Evolutionary conservation across 202 grass and related monocot species (phyloP), one percentile per base, ranked within the genome.

Genomic region (Dendrocalamus latiflorus): DNA sequence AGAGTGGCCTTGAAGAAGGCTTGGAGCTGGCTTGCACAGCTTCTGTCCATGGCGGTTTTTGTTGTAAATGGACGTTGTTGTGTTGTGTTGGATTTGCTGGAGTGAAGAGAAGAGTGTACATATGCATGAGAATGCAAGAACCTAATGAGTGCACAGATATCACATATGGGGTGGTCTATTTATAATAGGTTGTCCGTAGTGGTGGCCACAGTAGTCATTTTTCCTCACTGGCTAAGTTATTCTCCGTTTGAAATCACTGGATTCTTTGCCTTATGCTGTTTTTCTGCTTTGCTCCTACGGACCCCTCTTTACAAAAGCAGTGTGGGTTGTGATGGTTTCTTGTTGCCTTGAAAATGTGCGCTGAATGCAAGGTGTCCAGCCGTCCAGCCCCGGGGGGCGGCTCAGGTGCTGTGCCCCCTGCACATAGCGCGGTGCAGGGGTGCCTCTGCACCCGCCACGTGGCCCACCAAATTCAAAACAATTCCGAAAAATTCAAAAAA

Each of bases 1-100:
- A 93, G 60, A 5, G 75, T 38, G 17, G 44, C 84, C 34, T 18
- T 86, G 37, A 78, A 64, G 15, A 48, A 45, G 51, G 41, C 58
- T 14, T 49, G 60, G 67, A 83, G 26, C 22, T 25, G 13, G 24
- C 48, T 48, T 43, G 68, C 6, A 14, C 30, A 17, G 14, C 62
- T 8, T 50, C 45, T 37, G 16, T 75, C 76, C 81, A 89, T 84
- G 81, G 69, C 16, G 68, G 79, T 50, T 82, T 82, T 48, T 21
- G 25, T 61, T 45, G 79, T 12, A 39, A 26, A 17, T 42, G 69
- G 20, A 33, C 42, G 41, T 15, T 22, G 42, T 82, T 42, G 42
- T 28, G 67, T 4, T 28, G 67, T 21, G 21, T 70, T 47, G 67
- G 21, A 24, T 56, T 56, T 56, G 68, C 56, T 72, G 33, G 47